Base-by-base conservation (phyloP, 768 basidiomycete genomes). In the Rhizopogon roseolus region DNA sequence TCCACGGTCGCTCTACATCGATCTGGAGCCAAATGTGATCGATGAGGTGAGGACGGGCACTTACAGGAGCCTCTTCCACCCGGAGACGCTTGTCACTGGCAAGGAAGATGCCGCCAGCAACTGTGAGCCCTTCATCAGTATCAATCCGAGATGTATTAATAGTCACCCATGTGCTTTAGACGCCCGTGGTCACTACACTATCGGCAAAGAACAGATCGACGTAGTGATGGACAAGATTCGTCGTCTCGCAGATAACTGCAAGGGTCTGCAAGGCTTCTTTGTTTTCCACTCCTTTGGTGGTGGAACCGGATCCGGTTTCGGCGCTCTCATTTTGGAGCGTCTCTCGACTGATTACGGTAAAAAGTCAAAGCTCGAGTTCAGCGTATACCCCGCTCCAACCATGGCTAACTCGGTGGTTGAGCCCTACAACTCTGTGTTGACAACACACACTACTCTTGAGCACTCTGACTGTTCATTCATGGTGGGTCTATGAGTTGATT, bases 101-200 rank as follows among this genome's bases (percentile, higher is more conserved):
- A 99, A 98, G 77, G 97, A 99, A 77, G 97, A 99, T 70, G 97
- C 97, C 54, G 97, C 97, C 57, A 98, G 94, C 81, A 99, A 99
- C 76, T 99, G 95, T 95, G 73, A 62, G 78, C 69, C 8, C 14
- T 37, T 39, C 22, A 28, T 11, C 39, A 19, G 38, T 13, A 36
- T 19, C 16, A 4, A 34, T 25, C 49, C 4, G 29, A 22, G 29
- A 2, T 42, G 8, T 36, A 22, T 22, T 22, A 22, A 22, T 22
- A n/a, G 45, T 49, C 32, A 17, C 50, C 60, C 58, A 27, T n/a
- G 44, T 22, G 22, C 17, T 9, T 36, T 61, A 96, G 94, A 97
- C 72, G 94, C 95, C 57, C 94, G 95, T 71, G 95, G 95, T 59
- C 95, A 98, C 73, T 97, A 97, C 77, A 98, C 96, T 57, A 85